phyloP scores from a whole-genome alignment of 805 yeast species.

The Lachancea cidri region DNA sequence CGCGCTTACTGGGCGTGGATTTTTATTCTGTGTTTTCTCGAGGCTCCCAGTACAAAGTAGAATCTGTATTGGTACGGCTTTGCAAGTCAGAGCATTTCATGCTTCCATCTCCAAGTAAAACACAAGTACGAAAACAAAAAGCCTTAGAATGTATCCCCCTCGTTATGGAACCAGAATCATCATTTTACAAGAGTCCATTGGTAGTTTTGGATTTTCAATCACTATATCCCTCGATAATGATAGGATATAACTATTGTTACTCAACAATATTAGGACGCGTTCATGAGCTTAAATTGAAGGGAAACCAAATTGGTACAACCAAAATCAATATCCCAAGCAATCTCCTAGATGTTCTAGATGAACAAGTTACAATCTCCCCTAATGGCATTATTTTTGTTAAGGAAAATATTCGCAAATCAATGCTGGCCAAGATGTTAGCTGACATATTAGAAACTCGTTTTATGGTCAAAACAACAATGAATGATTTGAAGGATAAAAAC shows the following conservation, averaged over 20 bases:
- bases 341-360: constrained; percentile 44
- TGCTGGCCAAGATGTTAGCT: constrained; percentile 75
- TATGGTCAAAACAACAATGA: constrained; percentile 73
- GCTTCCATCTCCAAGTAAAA: constrained; percentile 71
- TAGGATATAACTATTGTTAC: constrained; percentile 86
- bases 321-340: constrained; percentile 52
- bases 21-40: constrained; percentile 81
- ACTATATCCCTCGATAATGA: constrained; percentile 84
- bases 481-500: constrained; percentile 38
- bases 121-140: constrained; percentile 76
- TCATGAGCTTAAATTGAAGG: constrained; percentile 42
- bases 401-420: constrained; percentile 57
- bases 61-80: constrained; percentile 70
- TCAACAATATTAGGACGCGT: constrained; percentile 66
- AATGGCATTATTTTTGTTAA: constrained; percentile 82
- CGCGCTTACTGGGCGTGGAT: constrained; percentile 83
- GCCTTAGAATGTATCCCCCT: constrained; percentile 85
- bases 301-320: constrained; percentile 49
- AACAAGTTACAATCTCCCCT: constrained; percentile 68
- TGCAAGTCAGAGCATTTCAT: constrained; percentile 72
- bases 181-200: constrained; percentile 81
- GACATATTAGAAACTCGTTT: constrained; percentile 79
- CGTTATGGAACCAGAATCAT: constrained; percentile 87
- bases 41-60: constrained; percentile 94
- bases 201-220: constrained; percentile 92